Conservation (phyloP, 805 yeast genomes). For the Metschnikowia rubicola region DNA sequence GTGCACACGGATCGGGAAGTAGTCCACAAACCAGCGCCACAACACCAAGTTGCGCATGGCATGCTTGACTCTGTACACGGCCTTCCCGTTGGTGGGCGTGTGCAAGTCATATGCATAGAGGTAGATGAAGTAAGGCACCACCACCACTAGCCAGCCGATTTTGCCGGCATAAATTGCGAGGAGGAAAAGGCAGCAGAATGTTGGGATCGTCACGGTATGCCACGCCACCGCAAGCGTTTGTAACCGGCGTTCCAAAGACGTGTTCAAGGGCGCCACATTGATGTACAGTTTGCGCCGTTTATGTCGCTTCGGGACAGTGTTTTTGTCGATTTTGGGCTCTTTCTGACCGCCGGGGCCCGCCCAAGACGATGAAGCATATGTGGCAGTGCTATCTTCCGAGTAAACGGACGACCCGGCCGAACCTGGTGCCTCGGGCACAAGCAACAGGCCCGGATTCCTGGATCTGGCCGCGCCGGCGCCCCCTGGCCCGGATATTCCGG, state of each 20-base stretch:
- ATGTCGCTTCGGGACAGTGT: not conserved
- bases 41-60: slow-evolving; percentile 53
- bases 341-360: slow-evolving; percentile 1
- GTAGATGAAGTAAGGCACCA: slow-evolving; percentile 58
- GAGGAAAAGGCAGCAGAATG: slow-evolving; percentile 52
- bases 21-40: slow-evolving; percentile 72
- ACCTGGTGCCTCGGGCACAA: not conserved
- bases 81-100: slow-evolving; percentile 74
- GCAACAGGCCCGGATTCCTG: not conserved
- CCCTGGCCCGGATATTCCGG: no score
- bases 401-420: not conserved
- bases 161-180: slow-evolving; percentile 43
- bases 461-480: not conserved
- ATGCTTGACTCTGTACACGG: slow-evolving; percentile 51
- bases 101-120: slow-evolving; percentile 55
- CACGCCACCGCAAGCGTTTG: slow-evolving; percentile 69
- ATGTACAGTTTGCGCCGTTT: slow-evolving; percentile 16
- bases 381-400: not conserved
- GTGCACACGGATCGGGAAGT: slow-evolving; percentile 75
- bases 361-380: not conserved
- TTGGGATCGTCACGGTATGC: slow-evolving; percentile 71
- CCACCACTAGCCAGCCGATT: slow-evolving; percentile 66
- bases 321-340: no score
- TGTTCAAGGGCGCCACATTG: slow-evolving; percentile 51
- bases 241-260: slow-evolving; percentile 55